Evolutionary conservation across 805 yeast species (phyloP).

Genomic region (Candida adriatica): DNA sequence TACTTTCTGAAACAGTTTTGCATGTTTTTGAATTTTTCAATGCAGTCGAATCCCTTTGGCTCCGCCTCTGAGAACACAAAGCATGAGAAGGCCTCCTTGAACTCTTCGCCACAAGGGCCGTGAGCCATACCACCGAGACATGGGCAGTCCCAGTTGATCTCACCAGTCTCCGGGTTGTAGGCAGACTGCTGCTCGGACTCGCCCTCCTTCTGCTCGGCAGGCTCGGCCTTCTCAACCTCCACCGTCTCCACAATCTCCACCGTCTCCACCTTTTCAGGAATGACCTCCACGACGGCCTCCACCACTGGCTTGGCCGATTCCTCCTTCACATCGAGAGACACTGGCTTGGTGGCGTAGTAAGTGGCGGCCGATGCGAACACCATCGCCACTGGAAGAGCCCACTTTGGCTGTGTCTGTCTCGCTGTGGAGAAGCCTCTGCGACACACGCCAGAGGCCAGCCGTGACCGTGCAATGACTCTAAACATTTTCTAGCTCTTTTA

Average conservation of each 20-base stretch:
- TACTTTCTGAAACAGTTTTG: conserved; percentile 88
- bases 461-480: too few species aligned
- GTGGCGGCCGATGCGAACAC: conserved; percentile 14
- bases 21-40: conserved; percentile 85
- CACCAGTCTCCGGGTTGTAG: conserved; percentile 94
- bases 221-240: conserved; percentile 1
- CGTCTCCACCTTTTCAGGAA: conserved; percentile 1
- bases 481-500: too few species aligned
- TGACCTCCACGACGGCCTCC: too few species aligned
- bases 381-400: conserved; percentile 15
- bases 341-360: conserved; percentile 14
- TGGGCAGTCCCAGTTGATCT: conserved; percentile 99
- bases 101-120: conserved; percentile 97
- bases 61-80: conserved; percentile 90
- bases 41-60: conserved; percentile 95
- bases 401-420: conserved; percentile 6
- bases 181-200: conserved; percentile 51
- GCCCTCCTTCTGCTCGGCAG: conserved; percentile 11
- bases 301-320: too few species aligned
- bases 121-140: conserved; percentile 98
- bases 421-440: conserved; percentile 12
- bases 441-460: too few species aligned
- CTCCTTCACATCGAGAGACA: conserved; percentile 14
- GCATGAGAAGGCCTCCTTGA: conserved; percentile 90
- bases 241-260: not conserved